Conservation (phyloP, 2,329 filamentous ascomycete species). For the Nannizziopsis barbatae region DNA sequence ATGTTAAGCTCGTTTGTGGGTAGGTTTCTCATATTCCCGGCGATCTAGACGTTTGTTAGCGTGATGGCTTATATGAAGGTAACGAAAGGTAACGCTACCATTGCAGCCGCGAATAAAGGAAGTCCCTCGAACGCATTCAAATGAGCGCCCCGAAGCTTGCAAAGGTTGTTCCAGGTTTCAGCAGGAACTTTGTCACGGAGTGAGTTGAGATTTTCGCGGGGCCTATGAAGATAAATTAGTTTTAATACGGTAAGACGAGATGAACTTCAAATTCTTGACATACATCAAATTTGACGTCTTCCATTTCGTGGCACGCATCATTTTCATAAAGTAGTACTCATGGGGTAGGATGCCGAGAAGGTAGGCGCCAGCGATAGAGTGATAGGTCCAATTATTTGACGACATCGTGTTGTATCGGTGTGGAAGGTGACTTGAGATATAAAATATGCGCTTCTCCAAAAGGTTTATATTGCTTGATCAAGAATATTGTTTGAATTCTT, state of each 20-base stretch:
- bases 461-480: no score
- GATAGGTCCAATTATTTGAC: constrained; percentile 23
- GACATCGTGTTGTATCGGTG: constrained; percentile 9
- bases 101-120: constrained; percentile 28
- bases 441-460: no score
- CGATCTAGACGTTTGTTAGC: constrained; percentile 17
- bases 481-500: no score
- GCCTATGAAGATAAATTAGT: constrained; percentile 14
- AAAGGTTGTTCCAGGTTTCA: constrained; percentile 19
- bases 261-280: not conserved
- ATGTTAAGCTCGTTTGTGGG: constrained; percentile 24
- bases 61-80: not conserved
- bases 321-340: constrained; percentile 23
- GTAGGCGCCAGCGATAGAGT: constrained; percentile 25
- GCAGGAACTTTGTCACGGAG: constrained; percentile 22
- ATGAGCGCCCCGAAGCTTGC: constrained; percentile 24
- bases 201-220: constrained; percentile 24
- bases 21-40: constrained; percentile 26
- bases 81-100: constrained; percentile 17
- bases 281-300: constrained; percentile 24
- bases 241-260: not conserved
- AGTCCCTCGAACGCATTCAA: constrained; percentile 28
- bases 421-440: no score
- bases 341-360: constrained; percentile 24
- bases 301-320: constrained; percentile 24